These are phyloP conservation scores for Penicillium capsulatum DNA, from an alignment of 2,329 filamentous ascomycete genomes.

Conservation along the genomic window DNA sequence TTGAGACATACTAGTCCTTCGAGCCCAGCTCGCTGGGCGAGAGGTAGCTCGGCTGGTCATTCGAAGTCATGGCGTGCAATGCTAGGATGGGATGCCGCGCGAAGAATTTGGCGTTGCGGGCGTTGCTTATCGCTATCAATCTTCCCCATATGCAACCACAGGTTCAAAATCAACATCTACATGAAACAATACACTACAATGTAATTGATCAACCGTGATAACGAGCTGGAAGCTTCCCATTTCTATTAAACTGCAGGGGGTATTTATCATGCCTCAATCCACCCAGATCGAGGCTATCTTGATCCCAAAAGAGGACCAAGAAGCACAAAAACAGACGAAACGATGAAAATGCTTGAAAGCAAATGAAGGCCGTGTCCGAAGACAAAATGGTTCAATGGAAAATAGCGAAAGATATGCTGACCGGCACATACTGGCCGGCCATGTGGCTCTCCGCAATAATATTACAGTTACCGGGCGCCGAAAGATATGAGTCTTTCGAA, in stretches of 20 bases:
- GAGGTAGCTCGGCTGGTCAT: slow-evolving; percentile 58
- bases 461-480: slow-evolving; percentile 33
- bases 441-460: slow-evolving; percentile 26
- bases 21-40: slow-evolving; percentile 78
- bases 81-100: slow-evolving; percentile 5
- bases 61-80: slow-evolving; percentile 20
- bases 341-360: slow-evolving; percentile 5
- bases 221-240: slow-evolving; percentile 13
- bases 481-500: slow-evolving; percentile 12
- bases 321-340: slow-evolving; percentile 7
- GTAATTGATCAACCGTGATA: not conserved
- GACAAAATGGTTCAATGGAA: slow-evolving; percentile 10
- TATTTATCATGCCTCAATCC: slow-evolving; percentile 19
- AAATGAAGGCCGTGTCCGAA: slow-evolving; percentile 10
- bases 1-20: slow-evolving; percentile 71
- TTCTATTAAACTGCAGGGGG: slow-evolving; percentile 24
- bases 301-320: slow-evolving; percentile 3
- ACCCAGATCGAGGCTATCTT: slow-evolving; percentile 7
- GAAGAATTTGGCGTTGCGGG: slow-evolving; percentile 16
- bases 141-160: not conserved
- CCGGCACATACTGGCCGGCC: too few species aligned
- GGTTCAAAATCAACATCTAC: too few species aligned
- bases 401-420: slow-evolving; percentile 17
- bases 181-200: not conserved
- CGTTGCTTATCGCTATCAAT: slow-evolving; percentile 14